These are phyloP conservation scores for Agrocybe praecox DNA, from an alignment of 768 basidiomycete genomes.

Conservation along the genomic window DNA sequence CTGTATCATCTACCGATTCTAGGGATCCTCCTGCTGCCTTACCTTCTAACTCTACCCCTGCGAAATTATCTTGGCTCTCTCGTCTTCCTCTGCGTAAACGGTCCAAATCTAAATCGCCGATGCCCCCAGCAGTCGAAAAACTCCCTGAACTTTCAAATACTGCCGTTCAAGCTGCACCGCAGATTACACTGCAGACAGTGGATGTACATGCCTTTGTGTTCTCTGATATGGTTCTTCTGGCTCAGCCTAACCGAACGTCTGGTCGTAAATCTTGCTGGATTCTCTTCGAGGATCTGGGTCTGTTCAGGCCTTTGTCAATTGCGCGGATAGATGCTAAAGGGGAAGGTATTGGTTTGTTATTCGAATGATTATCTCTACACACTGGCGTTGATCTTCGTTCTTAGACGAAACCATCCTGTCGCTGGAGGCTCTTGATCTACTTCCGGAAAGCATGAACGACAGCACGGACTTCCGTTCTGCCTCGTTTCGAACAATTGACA, in stretches of 20 bases:
- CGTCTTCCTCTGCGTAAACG: constrained; percentile 25
- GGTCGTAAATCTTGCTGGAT: constrained; percentile 22
- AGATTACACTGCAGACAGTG: constrained; percentile 12
- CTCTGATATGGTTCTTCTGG: constrained; percentile 69
- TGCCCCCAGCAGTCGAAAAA: neutral
- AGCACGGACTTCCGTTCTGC: constrained; percentile 19
- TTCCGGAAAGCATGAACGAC: constrained; percentile 15
- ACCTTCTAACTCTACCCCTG: constrained; percentile 15
- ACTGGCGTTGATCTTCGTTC: constrained; percentile 3
- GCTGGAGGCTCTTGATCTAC: constrained; percentile 17
- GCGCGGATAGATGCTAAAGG: constrained; percentile 23
- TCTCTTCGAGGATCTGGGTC: constrained; percentile 38
- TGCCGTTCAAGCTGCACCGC: neutral
- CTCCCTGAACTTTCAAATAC: neutral
- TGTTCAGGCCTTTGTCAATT: constrained; percentile 48
- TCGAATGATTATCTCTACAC: neutral
- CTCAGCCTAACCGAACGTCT: constrained; percentile 31
- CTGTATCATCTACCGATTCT: constrained; percentile 22
- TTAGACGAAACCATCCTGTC: constrained; percentile 15
- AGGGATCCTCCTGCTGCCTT: neutral
- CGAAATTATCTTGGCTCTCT: constrained; percentile 27
- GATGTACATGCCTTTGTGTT: constrained; percentile 53
- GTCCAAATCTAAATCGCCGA: constrained; percentile 17
- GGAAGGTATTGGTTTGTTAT: constrained; percentile 15
- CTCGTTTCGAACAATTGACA: constrained; percentile 17